Conservation (phyloP, 2,329 filamentous ascomycete species). For the Shiraia bambusicola region DNA sequence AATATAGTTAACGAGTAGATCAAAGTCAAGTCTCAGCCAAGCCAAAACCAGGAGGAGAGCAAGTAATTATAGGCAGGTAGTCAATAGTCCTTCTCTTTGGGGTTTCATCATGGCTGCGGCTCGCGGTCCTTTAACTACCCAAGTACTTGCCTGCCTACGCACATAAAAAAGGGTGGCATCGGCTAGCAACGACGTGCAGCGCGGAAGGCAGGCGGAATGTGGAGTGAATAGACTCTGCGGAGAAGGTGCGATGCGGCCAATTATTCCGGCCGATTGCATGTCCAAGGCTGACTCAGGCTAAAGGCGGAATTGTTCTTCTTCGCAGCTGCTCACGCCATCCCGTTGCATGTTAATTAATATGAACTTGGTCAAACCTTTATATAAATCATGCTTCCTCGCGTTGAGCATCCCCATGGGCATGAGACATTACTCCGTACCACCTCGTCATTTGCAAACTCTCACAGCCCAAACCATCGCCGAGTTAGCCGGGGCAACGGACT, state of each 20-base stretch:
- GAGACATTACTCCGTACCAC: no score
- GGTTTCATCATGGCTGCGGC: background rate
- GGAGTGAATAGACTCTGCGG: constrained; percentile 11
- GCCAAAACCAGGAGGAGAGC: background rate
- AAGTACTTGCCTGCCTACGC: background rate
- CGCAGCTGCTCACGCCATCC: background rate
- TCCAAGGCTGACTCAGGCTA: background rate
- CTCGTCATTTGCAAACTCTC: no score
- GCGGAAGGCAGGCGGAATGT: constrained; percentile 11
- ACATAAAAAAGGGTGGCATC: background rate
- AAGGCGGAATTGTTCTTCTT: constrained; percentile 1
- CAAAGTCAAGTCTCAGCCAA: background rate
- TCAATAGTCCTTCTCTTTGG: background rate
- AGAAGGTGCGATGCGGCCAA: background rate
- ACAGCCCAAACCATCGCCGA: no score
- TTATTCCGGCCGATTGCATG: background rate
- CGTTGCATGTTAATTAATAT: no score
- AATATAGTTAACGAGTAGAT: background rate
- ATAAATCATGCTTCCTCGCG: no score
- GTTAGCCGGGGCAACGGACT: no score
- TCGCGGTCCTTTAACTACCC: background rate
- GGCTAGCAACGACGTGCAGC: background rate
- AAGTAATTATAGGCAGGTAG: no score
- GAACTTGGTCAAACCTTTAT: no score
- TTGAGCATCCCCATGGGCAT: no score